phyloP scores from a whole-genome alignment of 1,284 basidiomycete genomes.

The Pseudozyma pruni region DNA sequence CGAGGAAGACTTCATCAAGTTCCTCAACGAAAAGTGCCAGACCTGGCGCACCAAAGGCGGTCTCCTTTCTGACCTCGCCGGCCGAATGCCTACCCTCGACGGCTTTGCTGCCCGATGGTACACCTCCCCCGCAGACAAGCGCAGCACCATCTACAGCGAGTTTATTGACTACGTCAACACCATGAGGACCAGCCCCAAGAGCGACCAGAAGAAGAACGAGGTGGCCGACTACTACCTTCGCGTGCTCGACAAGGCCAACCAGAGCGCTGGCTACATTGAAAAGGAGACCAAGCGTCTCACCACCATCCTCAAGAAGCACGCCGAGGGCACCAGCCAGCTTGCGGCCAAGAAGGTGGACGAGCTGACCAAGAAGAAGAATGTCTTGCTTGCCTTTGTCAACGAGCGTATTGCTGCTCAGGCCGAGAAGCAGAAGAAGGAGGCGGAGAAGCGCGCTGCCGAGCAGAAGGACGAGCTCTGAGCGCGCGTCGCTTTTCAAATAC shows the following conservation, averaged over 20 bases:
- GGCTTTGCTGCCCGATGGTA: conserved; percentile 82
- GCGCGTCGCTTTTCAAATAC: not conserved
- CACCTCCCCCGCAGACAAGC: conserved; percentile 71
- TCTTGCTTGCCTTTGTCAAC: conserved; percentile 78
- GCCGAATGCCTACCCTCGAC: conserved; percentile 82
- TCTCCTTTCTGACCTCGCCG: conserved; percentile 81
- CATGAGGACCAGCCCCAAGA: conserved; percentile 46
- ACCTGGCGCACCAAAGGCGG: conserved; percentile 85
- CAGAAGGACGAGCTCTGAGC: conserved; percentile 44
- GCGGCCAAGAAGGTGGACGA: conserved; percentile 86
- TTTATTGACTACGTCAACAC: conserved; percentile 68
- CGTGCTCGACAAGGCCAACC: conserved; percentile 87
- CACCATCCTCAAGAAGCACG: conserved; percentile 78
- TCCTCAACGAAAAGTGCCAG: conserved; percentile 85
- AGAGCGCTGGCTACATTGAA: conserved; percentile 78
- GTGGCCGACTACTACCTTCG: conserved; percentile 82
- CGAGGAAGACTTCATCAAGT: conserved; percentile 76
- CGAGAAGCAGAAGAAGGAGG: conserved; percentile 42
- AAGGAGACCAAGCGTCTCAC: conserved; percentile 82
- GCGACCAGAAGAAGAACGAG: conserved; percentile 65
- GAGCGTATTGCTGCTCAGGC: conserved; percentile 51
- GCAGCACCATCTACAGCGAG: conserved; percentile 75
- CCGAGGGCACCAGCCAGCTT: conserved; percentile 69
- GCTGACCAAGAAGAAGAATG: conserved; percentile 89
- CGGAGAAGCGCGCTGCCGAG: conserved; percentile 27